These are phyloP conservation scores for Aristolochia fimbriata DNA, from an alignment of 164 flowering plant species.

Conservation along the genomic window DNA sequence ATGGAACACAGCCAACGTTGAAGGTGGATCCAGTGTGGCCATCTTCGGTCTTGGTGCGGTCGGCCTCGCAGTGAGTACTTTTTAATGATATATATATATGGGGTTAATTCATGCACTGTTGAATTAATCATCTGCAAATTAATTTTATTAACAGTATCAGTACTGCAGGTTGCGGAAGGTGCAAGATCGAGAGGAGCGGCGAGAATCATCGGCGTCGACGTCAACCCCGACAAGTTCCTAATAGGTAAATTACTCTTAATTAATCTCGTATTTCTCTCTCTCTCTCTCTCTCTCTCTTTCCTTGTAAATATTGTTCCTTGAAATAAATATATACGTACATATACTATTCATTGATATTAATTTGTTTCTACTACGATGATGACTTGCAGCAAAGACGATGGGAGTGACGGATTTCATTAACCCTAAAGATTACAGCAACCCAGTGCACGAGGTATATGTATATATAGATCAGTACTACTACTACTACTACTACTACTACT, in stretches of 20 bases:
- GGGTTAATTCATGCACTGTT: too few relatives aligned
- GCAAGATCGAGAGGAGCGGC: slow-evolving; percentile 61
- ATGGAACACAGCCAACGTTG: slow-evolving; percentile 67
- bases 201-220: slow-evolving; percentile 61
- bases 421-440: slow-evolving; percentile 33
- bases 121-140: too few relatives aligned
- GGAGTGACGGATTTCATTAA: slow-evolving; percentile 66
- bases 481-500: too few relatives aligned
- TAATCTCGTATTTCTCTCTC: too few relatives aligned
- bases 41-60: slow-evolving; percentile 72
- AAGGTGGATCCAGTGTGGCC: slow-evolving; percentile 47
- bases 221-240: slow-evolving; percentile 38
- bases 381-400: slow-evolving; percentile 32
- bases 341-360: too few relatives aligned
- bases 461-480: too few relatives aligned
- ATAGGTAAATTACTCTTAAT: slow-evolving; percentile 43
- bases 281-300: too few relatives aligned
- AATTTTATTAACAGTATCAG: too few relatives aligned
- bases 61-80: slow-evolving; percentile 71
- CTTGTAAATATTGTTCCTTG: too few relatives aligned
- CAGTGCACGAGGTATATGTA: slow-evolving; percentile 62
- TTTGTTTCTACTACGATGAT: too few relatives aligned
- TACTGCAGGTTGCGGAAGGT: slow-evolving; percentile 75
- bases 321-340: too few relatives aligned
- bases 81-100: too few relatives aligned